A percentile compares a stretch with the other conserved stretches of the same genome.
These are phyloP conservation scores for Blastobotrys robertii DNA, from an alignment of 805 yeast species.

Conservation along the genomic window DNA sequence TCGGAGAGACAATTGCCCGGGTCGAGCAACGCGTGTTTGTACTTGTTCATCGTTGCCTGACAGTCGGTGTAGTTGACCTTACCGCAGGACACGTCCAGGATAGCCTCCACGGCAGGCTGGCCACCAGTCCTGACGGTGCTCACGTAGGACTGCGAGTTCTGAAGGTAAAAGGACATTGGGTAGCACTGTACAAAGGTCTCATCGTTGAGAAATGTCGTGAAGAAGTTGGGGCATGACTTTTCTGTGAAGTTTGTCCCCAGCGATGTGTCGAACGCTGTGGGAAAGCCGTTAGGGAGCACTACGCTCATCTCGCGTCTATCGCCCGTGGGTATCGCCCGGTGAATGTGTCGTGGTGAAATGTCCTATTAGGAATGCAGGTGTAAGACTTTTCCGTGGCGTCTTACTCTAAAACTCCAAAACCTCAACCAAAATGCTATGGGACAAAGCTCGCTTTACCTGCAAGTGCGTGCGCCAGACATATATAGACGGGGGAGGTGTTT, in stretches of 20 bases:
- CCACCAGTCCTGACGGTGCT: conserved; percentile 19
- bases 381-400: too few relatives aligned
- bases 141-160: conserved; percentile 23
- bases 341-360: too few relatives aligned
- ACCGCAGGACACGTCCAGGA: conserved; percentile 20
- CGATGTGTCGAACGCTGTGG: conserved; percentile 24
- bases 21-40: conserved; percentile 12
- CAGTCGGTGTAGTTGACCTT: conserved; percentile 17
- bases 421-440: too few relatives aligned
- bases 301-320: too few relatives aligned
- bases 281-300: conserved; percentile 3
- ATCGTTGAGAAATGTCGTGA: conserved; percentile 18
- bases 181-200: conserved; percentile 19
- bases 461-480: too few relatives aligned
- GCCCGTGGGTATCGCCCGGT: too few relatives aligned
- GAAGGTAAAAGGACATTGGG: conserved; percentile 25
- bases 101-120: conserved; percentile 14
- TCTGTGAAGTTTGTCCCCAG: conserved; percentile 22
- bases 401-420: too few relatives aligned
- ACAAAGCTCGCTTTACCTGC: too few relatives aligned
- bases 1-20: conserved; percentile 16
- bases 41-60: conserved; percentile 14
- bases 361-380: too few relatives aligned
- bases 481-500: too few relatives aligned
- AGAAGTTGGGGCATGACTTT: conserved; percentile 20